Base-by-base conservation (phyloP, 2,329 filamentous ascomycete species). In the Neofusicoccum kwambonambiense region DNA sequence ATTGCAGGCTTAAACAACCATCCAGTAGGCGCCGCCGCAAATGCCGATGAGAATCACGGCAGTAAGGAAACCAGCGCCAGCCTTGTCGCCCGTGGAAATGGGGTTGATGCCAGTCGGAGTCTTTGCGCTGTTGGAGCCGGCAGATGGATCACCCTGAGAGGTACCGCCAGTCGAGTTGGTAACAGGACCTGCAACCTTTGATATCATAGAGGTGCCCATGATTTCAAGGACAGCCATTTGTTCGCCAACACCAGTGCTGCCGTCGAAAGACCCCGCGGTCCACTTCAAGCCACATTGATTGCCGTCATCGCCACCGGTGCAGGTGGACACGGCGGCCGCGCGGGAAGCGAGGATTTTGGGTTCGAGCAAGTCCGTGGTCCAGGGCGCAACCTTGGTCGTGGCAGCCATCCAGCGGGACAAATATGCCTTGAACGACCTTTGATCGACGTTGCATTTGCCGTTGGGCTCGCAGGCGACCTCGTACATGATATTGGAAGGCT, bases 61-160 rank as follows among this genome's bases (percentile, higher is more conserved):
- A 1, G 90, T 93, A 58, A 87, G 68, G 66, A 92, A 84, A 11
- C 85, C 85, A 42, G 90, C 90, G 11, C 90, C 91, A 6, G 86
- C 89, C 67, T 81, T 86, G 71, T 93, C 90, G 7, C 82, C 87
- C 1, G 81, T 81, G 2, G 85, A 86, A 39, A 88, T 82, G 2
- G 47, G 31, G 37, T 74, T 67, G 64, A 72, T 73, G 1, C 64
- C 68, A 22, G 74, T 65, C 7, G 77, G 73, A 0, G 71, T 70
- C 41, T 70, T 69, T 50, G 75, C 72, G 15, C 68, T 68, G 58
- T 75, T 69, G 64, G 67, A 54, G 51, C 79, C 79, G 8, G 78
- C 79, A 39, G 68, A 73, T 3, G 79, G 77, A 64, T 87, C 75
- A 22, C 84, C 82, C 66, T 73, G 68, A 34, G 77, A 82, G 17